phyloP scores from a whole-genome alignment of 2,329 filamentous ascomycete genomes.

The Delphinella strobiligena region DNA sequence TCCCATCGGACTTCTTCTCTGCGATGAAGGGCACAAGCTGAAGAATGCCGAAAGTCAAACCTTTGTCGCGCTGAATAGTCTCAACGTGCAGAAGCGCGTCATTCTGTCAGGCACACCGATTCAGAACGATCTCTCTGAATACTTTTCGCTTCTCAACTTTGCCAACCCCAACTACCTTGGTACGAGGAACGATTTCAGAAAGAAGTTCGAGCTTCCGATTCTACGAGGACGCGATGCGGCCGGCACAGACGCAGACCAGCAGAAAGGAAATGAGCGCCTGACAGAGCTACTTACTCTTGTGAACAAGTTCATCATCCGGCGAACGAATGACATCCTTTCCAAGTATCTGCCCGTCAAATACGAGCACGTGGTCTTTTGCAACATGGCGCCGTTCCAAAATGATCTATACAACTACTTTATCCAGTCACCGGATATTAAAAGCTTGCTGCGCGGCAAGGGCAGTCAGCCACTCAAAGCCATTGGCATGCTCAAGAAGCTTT shows the following conservation, averaged over 20 bases:
- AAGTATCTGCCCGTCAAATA: slow-evolving; percentile 98
- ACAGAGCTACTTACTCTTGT: slow-evolving; percentile 71
- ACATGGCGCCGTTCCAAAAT: slow-evolving; percentile 81
- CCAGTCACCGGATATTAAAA: slow-evolving; percentile 87
- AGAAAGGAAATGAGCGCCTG: slow-evolving; percentile 73
- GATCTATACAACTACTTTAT: slow-evolving; percentile 96
- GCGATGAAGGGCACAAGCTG: slow-evolving; percentile 89
- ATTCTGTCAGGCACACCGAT: slow-evolving; percentile 96
- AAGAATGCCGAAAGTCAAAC: slow-evolving; percentile 97
- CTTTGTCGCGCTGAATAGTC: slow-evolving; percentile 76
- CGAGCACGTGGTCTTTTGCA: slow-evolving; percentile 98
- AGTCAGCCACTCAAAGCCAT: slow-evolving; percentile 96
- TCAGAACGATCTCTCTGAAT: slow-evolving; percentile 96
- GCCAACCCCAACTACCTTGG: slow-evolving; percentile 89
- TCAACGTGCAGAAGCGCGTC: slow-evolving; percentile 83
- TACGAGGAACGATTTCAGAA: slow-evolving; percentile 80
- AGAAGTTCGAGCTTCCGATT: slow-evolving; percentile 87
- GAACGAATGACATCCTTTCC: slow-evolving; percentile 93
- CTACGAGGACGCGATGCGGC: slow-evolving; percentile 81
- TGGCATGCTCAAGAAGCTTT: slow-evolving; percentile 92
- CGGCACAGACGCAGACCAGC: slow-evolving; percentile 68
- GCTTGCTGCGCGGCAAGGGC: slow-evolving; percentile 79
- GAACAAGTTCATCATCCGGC: slow-evolving; percentile 96
- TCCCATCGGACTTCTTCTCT: slow-evolving; percentile 83
- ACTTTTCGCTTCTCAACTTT: slow-evolving; percentile 91